Evolutionary conservation across 306 rosid species (phyloP).

Genomic region (Medicago lupulina): DNA sequence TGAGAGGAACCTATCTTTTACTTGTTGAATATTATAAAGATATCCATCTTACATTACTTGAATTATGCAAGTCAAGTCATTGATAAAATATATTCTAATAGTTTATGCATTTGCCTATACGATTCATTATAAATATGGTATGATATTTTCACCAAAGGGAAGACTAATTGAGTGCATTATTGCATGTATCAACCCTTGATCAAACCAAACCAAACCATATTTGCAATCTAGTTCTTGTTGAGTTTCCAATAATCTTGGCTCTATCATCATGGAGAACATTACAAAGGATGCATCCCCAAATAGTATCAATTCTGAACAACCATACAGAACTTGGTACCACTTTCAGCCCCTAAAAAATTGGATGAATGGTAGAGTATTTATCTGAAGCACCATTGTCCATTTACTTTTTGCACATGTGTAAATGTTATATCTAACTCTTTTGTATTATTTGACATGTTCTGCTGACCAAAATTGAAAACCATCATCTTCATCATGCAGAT

Average conservation of each 20-base stretch:
- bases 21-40: neutral
- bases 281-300: neutral
- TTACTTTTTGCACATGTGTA: neutral
- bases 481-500: constrained; percentile 50
- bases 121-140: neutral
- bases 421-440: constrained; percentile 30
- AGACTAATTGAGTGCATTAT: neutral
- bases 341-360: constrained; percentile 53
- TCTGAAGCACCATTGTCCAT: neutral
- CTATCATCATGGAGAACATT: constrained; percentile 20
- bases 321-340: constrained; percentile 47
- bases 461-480: constrained; percentile 38
- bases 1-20: neutral
- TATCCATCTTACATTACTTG: neutral
- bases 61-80: constrained; percentile 31
- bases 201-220: constrained; percentile 8
- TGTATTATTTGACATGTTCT: constrained; percentile 44
- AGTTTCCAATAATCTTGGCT: neutral
- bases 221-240: constrained; percentile 3
- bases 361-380: constrained; percentile 48
- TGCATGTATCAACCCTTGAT: neutral
- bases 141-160: constrained; percentile 11
- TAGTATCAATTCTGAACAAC: constrained; percentile 26
- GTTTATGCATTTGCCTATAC: constrained; percentile 6
- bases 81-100: constrained; percentile 20